Conservation (phyloP, 768 basidiomycete genomes). For the Boletus reticuloceps region DNA sequence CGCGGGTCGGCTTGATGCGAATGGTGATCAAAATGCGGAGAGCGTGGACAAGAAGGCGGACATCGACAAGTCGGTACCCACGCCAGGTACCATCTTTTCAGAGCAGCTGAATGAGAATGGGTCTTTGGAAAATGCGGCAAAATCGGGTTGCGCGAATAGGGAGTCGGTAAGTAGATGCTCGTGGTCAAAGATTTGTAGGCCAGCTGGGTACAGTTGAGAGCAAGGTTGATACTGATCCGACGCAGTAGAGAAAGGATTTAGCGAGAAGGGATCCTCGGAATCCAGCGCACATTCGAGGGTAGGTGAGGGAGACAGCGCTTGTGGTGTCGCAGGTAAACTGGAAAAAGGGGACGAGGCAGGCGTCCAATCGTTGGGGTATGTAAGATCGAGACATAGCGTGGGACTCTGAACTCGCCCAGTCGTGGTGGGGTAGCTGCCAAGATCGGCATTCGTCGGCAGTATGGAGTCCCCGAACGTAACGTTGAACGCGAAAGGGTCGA, state of each 20-base stretch:
- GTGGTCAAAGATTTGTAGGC: conserved; percentile 19
- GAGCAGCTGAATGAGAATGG: conserved; percentile 24
- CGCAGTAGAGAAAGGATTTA: conserved; percentile 18
- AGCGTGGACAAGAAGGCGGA: conserved; percentile 32
- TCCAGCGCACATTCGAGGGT: conserved; percentile 24
- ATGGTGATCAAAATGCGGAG: conserved; percentile 25
- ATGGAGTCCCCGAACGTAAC: conserved; percentile 31
- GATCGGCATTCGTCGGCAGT: conserved; percentile 9
- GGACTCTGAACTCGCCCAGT: conserved; percentile 27
- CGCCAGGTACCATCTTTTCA: conserved; percentile 19
- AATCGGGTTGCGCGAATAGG: conserved; percentile 20
- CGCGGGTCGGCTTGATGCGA: conserved; percentile 3
- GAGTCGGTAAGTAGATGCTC: conserved; percentile 11
- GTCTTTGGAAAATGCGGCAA: conserved; percentile 22
- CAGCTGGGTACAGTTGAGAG: conserved; percentile 19
- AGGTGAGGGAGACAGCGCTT: conserved; percentile 31
- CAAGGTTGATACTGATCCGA: conserved; percentile 13
- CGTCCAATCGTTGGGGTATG: conserved; percentile 41
- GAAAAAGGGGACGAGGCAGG: conserved; percentile 42
- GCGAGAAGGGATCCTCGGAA: conserved; percentile 18
- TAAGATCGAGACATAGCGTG: conserved; percentile 40
- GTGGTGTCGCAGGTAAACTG: conserved; percentile 44
- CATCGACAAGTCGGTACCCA: conserved; percentile 30
- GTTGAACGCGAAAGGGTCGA: conserved; percentile 31
- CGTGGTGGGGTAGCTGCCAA: conserved; percentile 23